Evolutionary conservation across 2,329 filamentous ascomycete genomes (phyloP), one percentile per base, ranked within the genome.

Genomic region (Byssochlamys sp.): DNA sequence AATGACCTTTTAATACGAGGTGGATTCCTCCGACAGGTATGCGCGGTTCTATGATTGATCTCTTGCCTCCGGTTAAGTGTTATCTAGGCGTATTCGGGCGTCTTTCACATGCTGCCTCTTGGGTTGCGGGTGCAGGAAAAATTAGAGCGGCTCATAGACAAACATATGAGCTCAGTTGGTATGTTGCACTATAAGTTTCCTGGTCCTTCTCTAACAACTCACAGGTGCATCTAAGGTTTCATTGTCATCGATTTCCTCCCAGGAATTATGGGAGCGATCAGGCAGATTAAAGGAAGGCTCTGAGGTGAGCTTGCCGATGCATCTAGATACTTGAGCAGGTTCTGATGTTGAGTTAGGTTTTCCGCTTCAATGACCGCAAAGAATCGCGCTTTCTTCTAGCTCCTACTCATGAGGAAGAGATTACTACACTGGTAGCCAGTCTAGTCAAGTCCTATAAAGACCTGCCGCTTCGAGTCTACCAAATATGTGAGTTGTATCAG

Each of bases 391-490:
- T 89, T 60, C 80, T 99, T 29, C 81, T 99, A 3, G 87, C 91
- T 1, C 94, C 94, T 0, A 99, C 94, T 0, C 94, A 99, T 61
- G 94, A 99, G 69, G 94, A 99, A 71, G 94, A 99, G 69, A 94
- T 99, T 64, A 99, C 94, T 0, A 77, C 81, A 0, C 77, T 99
- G 2, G 89, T 96, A 1, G 83, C 84, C 3, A 82, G 81, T 57
- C 81, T 86, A 14, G 78, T 91, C 1, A 84, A 85, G 49, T 96
- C 91, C 0, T 92, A 96, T 70, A 92, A 91, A 67, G 86, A 90
- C 51, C 78, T 97, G 7, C 94, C 94, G 0, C 71, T 97, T 26
- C 83, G 91, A 50, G 76, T 99, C 0, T 99, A 97, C 67, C 94
- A 99, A 70, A 94, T 94, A 53, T 86, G 88, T 89, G 71, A 71